Evolutionary conservation across 2,329 filamentous ascomycete species (phyloP).

Genomic region (Fusarium brevicatenulatum): DNA sequence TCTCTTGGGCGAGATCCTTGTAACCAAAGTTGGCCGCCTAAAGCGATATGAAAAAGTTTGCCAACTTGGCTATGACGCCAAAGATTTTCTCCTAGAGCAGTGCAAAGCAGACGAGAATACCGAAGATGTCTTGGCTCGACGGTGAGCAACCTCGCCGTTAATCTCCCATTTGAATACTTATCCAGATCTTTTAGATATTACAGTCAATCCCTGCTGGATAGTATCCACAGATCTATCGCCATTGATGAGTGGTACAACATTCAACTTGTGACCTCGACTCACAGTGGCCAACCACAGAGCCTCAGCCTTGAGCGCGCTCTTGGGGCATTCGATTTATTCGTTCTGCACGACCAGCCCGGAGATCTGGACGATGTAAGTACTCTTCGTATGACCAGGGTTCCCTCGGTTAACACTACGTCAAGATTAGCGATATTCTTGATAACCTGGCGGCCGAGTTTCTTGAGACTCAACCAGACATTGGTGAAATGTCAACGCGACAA

Average conservation of each 20-base stretch:
- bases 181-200: conserved; percentile 68
- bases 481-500: conserved; percentile 67
- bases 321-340: conserved; percentile 89
- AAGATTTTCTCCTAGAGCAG: conserved; percentile 81
- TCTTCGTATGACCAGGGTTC: background rate
- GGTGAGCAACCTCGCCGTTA: conserved; percentile 56
- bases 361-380: conserved; percentile 75
- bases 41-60: conserved; percentile 77
- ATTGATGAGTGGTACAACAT: conserved; percentile 76
- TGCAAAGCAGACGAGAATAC: conserved; percentile 66
- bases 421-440: conserved; percentile 75
- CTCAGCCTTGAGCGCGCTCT: conserved; percentile 75
- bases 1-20: conserved; percentile 74
- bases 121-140: conserved; percentile 81
- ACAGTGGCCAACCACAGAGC: conserved; percentile 51
- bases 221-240: conserved; percentile 83
- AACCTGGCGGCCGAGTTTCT: conserved; percentile 67
- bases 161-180: background rate
- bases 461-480: conserved; percentile 61
- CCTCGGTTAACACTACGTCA: conserved; percentile 15
- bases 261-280: conserved; percentile 31
- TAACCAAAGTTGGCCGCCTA: conserved; percentile 75
- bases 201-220: conserved; percentile 77
- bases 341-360: conserved; percentile 76
- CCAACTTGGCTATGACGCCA: conserved; percentile 83